Conservation (phyloP, 331 rosid genomes). For the Malus hybrid region DNA sequence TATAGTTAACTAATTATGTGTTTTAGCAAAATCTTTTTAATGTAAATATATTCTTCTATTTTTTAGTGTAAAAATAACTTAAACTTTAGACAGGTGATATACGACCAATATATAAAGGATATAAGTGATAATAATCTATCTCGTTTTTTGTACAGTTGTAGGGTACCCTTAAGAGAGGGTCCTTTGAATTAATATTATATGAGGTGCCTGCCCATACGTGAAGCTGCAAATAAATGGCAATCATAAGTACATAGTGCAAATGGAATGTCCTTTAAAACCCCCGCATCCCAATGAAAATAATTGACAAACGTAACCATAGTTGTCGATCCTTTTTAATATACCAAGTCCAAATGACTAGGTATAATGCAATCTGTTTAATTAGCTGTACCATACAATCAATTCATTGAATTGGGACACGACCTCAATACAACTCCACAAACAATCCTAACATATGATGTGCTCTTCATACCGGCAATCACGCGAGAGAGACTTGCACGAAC, state of each 20-base stretch:
- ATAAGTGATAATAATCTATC: not conserved
- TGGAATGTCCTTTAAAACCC: constrained; percentile 24
- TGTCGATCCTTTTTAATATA: not conserved
- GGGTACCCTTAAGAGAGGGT: not conserved
- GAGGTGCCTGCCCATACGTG: constrained; percentile 10
- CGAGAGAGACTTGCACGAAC: not conserved
- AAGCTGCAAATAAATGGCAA: constrained; percentile 3
- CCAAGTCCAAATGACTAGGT: not conserved
- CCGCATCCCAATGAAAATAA: constrained; percentile 20
- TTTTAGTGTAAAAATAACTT: too few relatives aligned
- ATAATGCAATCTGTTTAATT: constrained; percentile 11
- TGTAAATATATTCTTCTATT: too few relatives aligned
- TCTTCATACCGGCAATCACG: too few relatives aligned
- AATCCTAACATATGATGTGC: not conserved
- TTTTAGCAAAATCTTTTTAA: too few relatives aligned
- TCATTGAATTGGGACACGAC: not conserved
- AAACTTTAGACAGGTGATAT: not conserved
- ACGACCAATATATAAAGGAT: not conserved
- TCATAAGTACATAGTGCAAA: constrained; percentile 26
- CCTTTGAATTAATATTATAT: not conserved
- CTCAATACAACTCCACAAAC: not conserved
- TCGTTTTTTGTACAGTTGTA: not conserved
- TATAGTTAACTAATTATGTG: not conserved
- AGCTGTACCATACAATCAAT: not conserved
- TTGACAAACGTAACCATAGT: constrained; percentile 14